Percentiles rank a stretch among this genome's conserved stretches.
Evolutionary conservation across 768 basidiomycete genomes (phyloP).

Genomic region (Pholiota microspora): DNA sequence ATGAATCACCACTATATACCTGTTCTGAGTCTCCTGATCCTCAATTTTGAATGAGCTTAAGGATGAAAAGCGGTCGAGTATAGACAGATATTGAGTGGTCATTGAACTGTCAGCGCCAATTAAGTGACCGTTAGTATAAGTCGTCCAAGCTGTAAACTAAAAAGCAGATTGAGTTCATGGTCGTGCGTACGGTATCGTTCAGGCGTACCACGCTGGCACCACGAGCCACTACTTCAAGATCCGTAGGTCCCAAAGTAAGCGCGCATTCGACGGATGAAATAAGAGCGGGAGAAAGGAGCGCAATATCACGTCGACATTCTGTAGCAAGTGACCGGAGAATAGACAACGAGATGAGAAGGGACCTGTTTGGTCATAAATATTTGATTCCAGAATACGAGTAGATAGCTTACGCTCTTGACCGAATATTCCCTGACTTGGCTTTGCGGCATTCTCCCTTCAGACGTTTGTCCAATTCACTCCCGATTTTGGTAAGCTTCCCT

Average conservation of each 20-base stretch:
- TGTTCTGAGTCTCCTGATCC: constrained; percentile 73
- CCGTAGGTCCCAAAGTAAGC: constrained; percentile 51
- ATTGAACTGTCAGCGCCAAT: constrained; percentile 74
- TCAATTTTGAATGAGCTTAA: constrained; percentile 51
- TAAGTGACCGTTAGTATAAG: constrained; percentile 83
- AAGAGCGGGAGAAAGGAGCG: constrained; percentile 68
- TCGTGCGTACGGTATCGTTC: no score
- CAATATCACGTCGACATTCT: constrained; percentile 84
- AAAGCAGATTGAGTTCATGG: no score
- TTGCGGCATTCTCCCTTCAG: constrained; percentile 62
- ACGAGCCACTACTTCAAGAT: constrained; percentile 74
- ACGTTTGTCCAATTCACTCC: constrained; percentile 75
- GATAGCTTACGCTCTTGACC: constrained; percentile 71
- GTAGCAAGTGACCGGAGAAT: constrained; percentile 80
- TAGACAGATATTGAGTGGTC: constrained; percentile 68
- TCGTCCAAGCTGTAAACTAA: constrained; percentile 89
- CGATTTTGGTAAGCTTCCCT: constrained; percentile 76
- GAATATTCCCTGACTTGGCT: constrained; percentile 71
- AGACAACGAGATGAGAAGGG: constrained; percentile 78
- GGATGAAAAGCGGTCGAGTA: constrained; percentile 61
- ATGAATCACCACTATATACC: constrained; percentile 39
- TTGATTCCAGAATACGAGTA: neutral
- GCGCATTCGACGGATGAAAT: constrained; percentile 62
- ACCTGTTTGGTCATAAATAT: constrained; percentile 35
- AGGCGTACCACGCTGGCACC: constrained; percentile 76